A percentile compares a stretch with the other conserved stretches of the same genome.
These are phyloP conservation scores for Pseudevernia furfuracea DNA, from an alignment of 495 filamentous ascomycete species.

Conservation along the genomic window DNA sequence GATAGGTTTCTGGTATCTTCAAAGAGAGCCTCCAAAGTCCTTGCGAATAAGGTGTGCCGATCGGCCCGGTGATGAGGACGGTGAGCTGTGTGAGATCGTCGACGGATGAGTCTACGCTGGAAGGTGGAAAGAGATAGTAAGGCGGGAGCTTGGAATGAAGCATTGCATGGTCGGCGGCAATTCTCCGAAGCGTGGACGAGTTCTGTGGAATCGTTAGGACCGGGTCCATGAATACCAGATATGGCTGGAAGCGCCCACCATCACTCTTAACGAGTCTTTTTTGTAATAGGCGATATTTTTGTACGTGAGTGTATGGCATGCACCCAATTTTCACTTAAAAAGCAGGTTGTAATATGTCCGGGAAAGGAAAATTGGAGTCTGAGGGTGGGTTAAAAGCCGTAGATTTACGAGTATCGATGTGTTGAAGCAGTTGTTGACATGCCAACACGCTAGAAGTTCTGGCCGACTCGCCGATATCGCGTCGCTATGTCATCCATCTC, in stretches of 20 bases:
- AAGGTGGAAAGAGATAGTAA: constrained; percentile 55
- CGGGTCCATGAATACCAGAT: neutral
- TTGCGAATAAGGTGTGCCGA: constrained; percentile 54
- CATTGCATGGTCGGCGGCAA: constrained; percentile 57
- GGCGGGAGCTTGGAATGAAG: constrained; percentile 54
- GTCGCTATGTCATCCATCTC: no score
- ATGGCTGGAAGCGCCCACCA: neutral
- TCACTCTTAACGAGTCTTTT: neutral
- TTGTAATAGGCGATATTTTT: neutral
- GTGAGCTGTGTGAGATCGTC: constrained; percentile 57
- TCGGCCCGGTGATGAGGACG: constrained; percentile 54
- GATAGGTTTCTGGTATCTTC: constrained; percentile 58
- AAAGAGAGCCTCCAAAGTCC: constrained; percentile 57
- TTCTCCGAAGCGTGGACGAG: constrained; percentile 51
- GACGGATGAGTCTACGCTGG: constrained; percentile 28
- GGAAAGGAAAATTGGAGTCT: neutral
- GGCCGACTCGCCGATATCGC: neutral
- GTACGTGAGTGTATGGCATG: neutral
- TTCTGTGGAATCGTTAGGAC: constrained; percentile 13
- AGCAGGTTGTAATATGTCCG: neutral
- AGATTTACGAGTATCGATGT: no score
- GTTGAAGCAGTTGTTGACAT: neutral
- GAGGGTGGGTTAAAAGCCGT: neutral
- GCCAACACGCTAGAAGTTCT: neutral
- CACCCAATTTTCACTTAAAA: neutral